These are phyloP conservation scores for Penicillium sp. DNA, from an alignment of 2,329 filamentous ascomycete genomes.

Conservation along the genomic window DNA sequence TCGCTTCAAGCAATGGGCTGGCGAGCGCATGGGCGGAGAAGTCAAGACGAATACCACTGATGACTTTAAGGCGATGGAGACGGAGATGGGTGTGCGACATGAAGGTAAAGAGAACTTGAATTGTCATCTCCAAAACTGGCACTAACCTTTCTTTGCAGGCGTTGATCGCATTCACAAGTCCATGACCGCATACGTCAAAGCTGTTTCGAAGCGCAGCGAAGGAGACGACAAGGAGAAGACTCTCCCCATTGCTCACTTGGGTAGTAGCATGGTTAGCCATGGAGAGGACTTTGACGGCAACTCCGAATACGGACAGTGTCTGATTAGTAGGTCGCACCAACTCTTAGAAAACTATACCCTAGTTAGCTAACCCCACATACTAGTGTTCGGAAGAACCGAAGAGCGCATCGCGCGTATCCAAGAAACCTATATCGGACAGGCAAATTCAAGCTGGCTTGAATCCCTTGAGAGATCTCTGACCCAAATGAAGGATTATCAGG, in stretches of 20 bases:
- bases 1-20: slow-evolving; percentile 96
- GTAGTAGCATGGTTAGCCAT: slow-evolving; percentile 82
- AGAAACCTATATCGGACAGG: slow-evolving; percentile 77
- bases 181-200: slow-evolving; percentile 85
- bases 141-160: slow-evolving; percentile 57
- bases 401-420: slow-evolving; percentile 85
- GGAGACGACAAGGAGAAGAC: slow-evolving; percentile 87
- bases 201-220: slow-evolving; percentile 81
- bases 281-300: slow-evolving; percentile 91
- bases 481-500: slow-evolving; percentile 98
- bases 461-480: slow-evolving; percentile 85
- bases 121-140: not conserved
- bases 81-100: slow-evolving; percentile 86
- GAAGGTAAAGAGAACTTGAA: slow-evolving; percentile 64
- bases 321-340: slow-evolving; percentile 63
- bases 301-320: slow-evolving; percentile 87
- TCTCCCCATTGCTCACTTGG: slow-evolving; percentile 77
- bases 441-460: slow-evolving; percentile 84
- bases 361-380: slow-evolving; percentile 4
- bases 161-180: slow-evolving; percentile 89
- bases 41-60: slow-evolving; percentile 84
- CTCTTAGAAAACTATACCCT: not conserved
- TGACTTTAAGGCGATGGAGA: slow-evolving; percentile 87
- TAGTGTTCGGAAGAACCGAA: slow-evolving; percentile 80
- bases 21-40: slow-evolving; percentile 93